Conservation (phyloP, 2,329 filamentous ascomycete species). For the Huntiella bhutanensis region DNA sequence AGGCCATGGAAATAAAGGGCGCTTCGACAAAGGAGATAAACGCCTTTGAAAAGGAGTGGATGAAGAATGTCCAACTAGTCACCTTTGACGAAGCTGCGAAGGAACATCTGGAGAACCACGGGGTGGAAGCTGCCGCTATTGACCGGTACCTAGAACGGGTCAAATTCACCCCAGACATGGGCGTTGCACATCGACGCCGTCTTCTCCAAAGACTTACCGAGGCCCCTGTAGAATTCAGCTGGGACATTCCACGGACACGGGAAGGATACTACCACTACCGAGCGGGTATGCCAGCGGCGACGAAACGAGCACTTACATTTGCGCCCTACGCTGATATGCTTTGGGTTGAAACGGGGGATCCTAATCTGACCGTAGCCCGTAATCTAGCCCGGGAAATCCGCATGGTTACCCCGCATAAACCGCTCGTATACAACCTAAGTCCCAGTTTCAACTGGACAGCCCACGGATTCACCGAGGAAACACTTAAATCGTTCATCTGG, state of each 20-base stretch:
- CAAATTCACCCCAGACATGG: constrained; percentile 48
- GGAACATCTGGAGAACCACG: constrained; percentile 49
- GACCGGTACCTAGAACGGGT: constrained; percentile 47
- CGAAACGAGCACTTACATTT: constrained; percentile 82
- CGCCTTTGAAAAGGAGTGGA: constrained; percentile 69
- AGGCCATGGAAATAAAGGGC: constrained; percentile 71
- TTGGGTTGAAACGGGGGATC: constrained; percentile 92
- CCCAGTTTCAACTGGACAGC: constrained; percentile 98
- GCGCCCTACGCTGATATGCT: constrained; percentile 84
- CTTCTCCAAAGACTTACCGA: constrained; percentile 50
- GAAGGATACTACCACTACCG: constrained; percentile 89
- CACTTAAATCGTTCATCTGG: constrained; percentile 85
- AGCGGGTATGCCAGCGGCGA: constrained; percentile 67
- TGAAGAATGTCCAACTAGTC: constrained; percentile 65
- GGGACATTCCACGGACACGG: constrained; percentile 79
- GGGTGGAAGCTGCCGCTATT: constrained; percentile 43
- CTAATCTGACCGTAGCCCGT: constrained; percentile 57
- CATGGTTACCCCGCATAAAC: constrained; percentile 52
- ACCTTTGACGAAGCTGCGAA: constrained; percentile 84
- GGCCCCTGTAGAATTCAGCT: constrained; percentile 60
- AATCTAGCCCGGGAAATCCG: constrained; percentile 63
- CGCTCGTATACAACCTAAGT: constrained; percentile 87
- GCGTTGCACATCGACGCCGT: constrained; percentile 56
- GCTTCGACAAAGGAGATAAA: constrained; percentile 67
- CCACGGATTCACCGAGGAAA: constrained; percentile 71